phyloP scores from a whole-genome alignment of 495 filamentous ascomycete genomes.

The Penicillium crystallinum region DNA sequence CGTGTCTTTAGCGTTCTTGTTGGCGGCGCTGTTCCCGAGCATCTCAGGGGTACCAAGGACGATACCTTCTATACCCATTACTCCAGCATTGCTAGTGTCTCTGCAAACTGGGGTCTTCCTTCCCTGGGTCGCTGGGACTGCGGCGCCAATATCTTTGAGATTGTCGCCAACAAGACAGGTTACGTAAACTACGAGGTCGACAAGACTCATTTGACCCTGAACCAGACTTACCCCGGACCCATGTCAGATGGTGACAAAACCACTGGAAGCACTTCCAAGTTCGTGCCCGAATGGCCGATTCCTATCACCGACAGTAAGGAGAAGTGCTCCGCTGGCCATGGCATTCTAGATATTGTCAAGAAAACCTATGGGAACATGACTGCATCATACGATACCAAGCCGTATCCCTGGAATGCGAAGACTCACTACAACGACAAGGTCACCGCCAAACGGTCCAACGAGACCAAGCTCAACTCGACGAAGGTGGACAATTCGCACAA shows the following conservation, averaged over 20 bases:
- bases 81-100: constrained; percentile 59
- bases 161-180: constrained; percentile 54
- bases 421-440: constrained; percentile 23
- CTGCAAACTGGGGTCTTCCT: constrained; percentile 63
- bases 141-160: constrained; percentile 62
- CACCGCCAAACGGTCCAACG: constrained; percentile 18
- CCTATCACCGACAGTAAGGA: constrained; percentile 30
- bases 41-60: constrained; percentile 57
- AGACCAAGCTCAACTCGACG: neutral
- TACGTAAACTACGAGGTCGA: constrained; percentile 51
- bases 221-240: constrained; percentile 43
- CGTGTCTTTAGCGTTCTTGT: constrained; percentile 55
- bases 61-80: constrained; percentile 69
- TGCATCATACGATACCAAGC: constrained; percentile 35
- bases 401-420: constrained; percentile 22
- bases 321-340: constrained; percentile 40
- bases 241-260: constrained; percentile 24
- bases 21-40: constrained; percentile 55
- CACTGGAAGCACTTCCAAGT: constrained; percentile 16
- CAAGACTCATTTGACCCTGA: constrained; percentile 39
- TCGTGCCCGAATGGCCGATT: constrained; percentile 34
- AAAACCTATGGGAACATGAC: constrained; percentile 27
- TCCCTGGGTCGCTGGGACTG: constrained; percentile 68
- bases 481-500: neutral
- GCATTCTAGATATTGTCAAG: constrained; percentile 37